A percentile compares a stretch with the other conserved stretches of the same genome.
Evolutionary conservation across 345 rosid genomes (phyloP).

Genomic region (Eucalyptus sideroxylon): DNA sequence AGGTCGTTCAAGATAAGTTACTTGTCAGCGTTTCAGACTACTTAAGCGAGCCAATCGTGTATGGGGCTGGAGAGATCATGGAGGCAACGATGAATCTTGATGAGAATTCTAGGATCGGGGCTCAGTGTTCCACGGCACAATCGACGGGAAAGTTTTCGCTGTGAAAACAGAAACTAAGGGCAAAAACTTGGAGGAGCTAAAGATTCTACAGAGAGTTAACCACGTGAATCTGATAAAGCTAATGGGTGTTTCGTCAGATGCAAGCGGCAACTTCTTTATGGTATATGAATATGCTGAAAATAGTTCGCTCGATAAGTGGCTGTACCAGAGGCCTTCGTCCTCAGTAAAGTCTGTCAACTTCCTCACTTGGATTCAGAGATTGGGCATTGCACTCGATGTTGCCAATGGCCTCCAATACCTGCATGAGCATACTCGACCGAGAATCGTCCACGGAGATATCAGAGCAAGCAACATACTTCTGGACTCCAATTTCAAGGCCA

Average conservation of each 20-base stretch:
- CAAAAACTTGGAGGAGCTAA: conserved; percentile 25
- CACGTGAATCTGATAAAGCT: conserved; percentile 52
- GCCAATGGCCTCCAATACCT: conserved; percentile 53
- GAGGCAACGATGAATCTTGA: conserved; percentile 28
- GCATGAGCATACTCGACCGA: conserved; percentile 55
- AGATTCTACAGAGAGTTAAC: conserved; percentile 40
- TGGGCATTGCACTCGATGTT: conserved; percentile 35
- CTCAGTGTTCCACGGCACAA: conserved; percentile 30
- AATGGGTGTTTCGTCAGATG: conserved; percentile 28
- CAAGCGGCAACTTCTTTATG: conserved; percentile 24
- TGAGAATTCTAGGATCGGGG: conserved; percentile 27
- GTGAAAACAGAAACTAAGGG: conserved; percentile 25
- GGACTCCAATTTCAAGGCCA: conserved; percentile 38
- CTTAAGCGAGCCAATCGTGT: conserved; percentile 31
- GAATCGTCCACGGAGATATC: conserved; percentile 36
- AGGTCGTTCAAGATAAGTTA: conserved; percentile 29
- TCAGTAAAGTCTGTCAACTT: conserved; percentile 2
- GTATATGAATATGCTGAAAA: conserved; percentile 56
- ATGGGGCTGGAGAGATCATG: conserved; percentile 23
- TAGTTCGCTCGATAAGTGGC: conserved; percentile 41
- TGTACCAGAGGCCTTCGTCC: conserved; percentile 12
- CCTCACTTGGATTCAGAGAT: conserved; percentile 42
- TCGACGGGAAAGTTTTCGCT: conserved; percentile 28
- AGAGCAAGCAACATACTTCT: conserved; percentile 38
- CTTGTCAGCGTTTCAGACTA: conserved; percentile 40